Conservation (phyloP, 345 rosid genomes). For the Acer yangbiense region DNA sequence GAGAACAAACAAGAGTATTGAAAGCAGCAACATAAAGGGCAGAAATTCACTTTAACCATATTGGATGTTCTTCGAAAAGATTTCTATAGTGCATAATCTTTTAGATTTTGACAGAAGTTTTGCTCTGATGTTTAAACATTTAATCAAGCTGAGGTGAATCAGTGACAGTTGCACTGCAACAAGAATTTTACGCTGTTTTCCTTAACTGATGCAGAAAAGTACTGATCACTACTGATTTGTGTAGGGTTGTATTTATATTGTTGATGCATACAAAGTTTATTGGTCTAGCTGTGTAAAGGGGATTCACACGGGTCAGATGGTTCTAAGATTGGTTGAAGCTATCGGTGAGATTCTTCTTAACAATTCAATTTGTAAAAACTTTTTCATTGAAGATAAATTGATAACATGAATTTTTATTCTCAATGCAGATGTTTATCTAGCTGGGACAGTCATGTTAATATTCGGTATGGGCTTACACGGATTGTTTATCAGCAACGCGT, state of each 20-base stretch:
- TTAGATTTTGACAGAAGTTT: no score
- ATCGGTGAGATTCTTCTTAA: conserved; percentile 52
- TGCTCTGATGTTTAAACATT: no score
- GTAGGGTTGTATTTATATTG: conserved; percentile 77
- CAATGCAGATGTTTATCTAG: conserved; percentile 86
- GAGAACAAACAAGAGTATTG: no score
- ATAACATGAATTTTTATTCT: not conserved
- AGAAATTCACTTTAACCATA: no score
- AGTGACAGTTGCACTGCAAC: not conserved
- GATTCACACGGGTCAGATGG: conserved; percentile 84
- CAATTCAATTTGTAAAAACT: not conserved
- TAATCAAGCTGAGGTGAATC: no score
- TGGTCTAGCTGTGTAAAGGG: conserved; percentile 86
- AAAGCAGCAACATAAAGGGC: no score
- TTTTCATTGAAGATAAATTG: not conserved
- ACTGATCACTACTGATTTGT: conserved; percentile 11
- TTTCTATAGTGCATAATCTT: not conserved
- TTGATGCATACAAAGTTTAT: conserved; percentile 79
- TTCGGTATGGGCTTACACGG: conserved; percentile 96
- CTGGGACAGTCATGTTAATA: conserved; percentile 93
- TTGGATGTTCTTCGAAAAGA: no score
- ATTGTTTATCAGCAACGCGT: conserved; percentile 69
- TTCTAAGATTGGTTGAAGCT: conserved; percentile 87
- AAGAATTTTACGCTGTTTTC: not conserved
- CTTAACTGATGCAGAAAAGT: not conserved